A percentile compares a stretch with the other conserved stretches of the same genome.
Evolutionary conservation across 352 stramenopile species (phyloP).

Genomic region (Halophytophthora batemanensis): DNA sequence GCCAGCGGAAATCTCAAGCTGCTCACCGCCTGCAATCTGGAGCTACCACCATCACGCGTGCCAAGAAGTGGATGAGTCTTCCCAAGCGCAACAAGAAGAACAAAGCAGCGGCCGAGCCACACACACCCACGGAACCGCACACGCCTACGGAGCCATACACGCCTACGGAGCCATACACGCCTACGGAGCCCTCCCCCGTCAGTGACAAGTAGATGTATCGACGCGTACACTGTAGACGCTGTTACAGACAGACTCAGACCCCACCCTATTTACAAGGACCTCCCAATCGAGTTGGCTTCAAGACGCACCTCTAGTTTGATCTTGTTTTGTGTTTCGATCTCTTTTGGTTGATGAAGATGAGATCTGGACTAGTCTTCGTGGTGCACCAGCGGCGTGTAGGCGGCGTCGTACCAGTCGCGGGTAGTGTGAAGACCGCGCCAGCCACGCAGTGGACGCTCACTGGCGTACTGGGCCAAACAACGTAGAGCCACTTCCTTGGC

Average conservation of each 20-base stretch:
- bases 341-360: no score
- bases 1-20: slow-evolving; percentile 20
- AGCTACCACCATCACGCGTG: slow-evolving; percentile 22
- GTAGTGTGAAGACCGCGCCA: slow-evolving; percentile 82
- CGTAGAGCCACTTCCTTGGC: slow-evolving; percentile 65
- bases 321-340: slow-evolving; percentile 3
- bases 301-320: background rate
- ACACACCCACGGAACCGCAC: slow-evolving; percentile 8
- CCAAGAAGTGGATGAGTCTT: slow-evolving; percentile 31
- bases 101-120: slow-evolving; percentile 12
- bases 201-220: no score
- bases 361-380: slow-evolving; percentile 44
- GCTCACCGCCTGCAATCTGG: slow-evolving; percentile 13
- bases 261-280: no score
- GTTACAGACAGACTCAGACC: no score
- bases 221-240: no score
- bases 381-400: slow-evolving; percentile 77
- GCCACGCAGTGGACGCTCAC: slow-evolving; percentile 56
- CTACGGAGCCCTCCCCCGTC: no score
- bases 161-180: slow-evolving; percentile 2
- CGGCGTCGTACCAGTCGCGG: slow-evolving; percentile 84
- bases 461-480: slow-evolving; percentile 78
- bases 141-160: slow-evolving; percentile 3
- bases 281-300: no score
- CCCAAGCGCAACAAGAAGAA: slow-evolving; percentile 15